Evolutionary conservation across 768 basidiomycete genomes (phyloP).

Genomic region (Russula emetica): DNA sequence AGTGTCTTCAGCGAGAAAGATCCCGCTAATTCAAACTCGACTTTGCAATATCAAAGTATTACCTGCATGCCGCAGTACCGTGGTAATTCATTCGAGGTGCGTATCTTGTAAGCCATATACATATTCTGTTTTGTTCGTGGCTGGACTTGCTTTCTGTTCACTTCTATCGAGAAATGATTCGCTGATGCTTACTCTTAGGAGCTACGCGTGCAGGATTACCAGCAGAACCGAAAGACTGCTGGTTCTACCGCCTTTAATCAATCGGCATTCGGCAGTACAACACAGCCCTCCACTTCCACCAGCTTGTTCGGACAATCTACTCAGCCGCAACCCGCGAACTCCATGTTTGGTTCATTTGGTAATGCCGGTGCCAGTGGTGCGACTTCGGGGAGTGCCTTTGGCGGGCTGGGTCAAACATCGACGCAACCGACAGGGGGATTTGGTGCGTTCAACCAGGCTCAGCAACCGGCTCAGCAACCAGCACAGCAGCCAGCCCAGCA

Average conservation of each 20-base stretch:
- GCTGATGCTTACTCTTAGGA: conserved; percentile 34
- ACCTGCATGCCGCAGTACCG: conserved; percentile 74
- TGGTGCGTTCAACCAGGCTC: conserved; percentile 32
- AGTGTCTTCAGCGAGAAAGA: conserved; percentile 64
- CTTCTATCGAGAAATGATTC: not conserved
- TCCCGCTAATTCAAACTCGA: conserved; percentile 39
- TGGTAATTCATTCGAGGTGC: conserved; percentile 59
- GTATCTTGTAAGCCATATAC: conserved; percentile 26
- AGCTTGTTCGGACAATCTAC: conserved; percentile 34
- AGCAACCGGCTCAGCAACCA: conserved; percentile 30
- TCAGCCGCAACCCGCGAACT: conserved; percentile 33
- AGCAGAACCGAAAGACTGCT: conserved; percentile 44
- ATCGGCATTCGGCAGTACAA: conserved; percentile 35
- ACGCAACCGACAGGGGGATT: conserved; percentile 27
- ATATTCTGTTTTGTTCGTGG: conserved; percentile 8
- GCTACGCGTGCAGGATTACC: conserved; percentile 47
- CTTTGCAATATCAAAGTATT: conserved; percentile 76
- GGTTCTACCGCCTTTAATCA: conserved; percentile 34
- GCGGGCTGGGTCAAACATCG: conserved; percentile 30
- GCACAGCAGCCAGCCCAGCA: conserved; percentile 36
- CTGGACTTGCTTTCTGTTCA: not conserved
- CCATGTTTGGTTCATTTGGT: conserved; percentile 33
- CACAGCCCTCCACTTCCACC: conserved; percentile 29
- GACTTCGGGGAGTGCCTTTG: conserved; percentile 31
- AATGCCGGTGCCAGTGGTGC: conserved; percentile 29